phyloP scores from a whole-genome alignment of 176 grass and related monocot genomes.

The barley (Hordeum vulgare) region MorexV3_pseudomolecules_assembly NC_058518.1:53703461-53703960 shows the following conservation, averaged over 20 bases:
- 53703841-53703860: not conserved
- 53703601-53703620: not conserved
- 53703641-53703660: not conserved
- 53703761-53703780: not conserved
- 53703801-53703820: not conserved
- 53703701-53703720: not conserved
- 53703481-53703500: not conserved
- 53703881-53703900: not conserved
- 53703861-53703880: not conserved
- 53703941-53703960: not conserved
- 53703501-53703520: not conserved
- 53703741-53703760: not conserved
- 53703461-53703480: not conserved
- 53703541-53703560: not conserved
- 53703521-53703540: not conserved
- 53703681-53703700: not conserved
- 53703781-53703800: not conserved
- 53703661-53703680: not conserved
- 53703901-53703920: not conserved
- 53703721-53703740: not conserved
- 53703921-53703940: not conserved
- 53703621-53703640: not conserved
- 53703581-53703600: not conserved
- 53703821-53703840: too few relatives aligned
- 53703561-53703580: not conserved